These are phyloP conservation scores for Penicillium glabrum DNA, from an alignment of 2,329 filamentous ascomycete genomes.

Conservation along the genomic window DNA sequence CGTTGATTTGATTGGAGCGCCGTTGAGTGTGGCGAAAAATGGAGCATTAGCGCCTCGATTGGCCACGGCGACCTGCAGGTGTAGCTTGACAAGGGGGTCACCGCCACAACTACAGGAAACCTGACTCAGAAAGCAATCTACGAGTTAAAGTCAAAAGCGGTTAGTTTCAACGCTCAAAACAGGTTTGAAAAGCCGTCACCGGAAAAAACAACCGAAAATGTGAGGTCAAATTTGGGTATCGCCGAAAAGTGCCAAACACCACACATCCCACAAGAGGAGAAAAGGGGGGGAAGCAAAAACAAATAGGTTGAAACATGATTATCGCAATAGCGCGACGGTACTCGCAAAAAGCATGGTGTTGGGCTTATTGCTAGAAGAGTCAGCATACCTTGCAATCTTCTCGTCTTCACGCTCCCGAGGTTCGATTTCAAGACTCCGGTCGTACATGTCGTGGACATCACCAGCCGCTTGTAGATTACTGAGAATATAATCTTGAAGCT, in stretches of 20 bases:
- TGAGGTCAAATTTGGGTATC: conserved; percentile 33
- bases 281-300: conserved; percentile 10
- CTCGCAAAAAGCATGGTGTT: conserved; percentile 35
- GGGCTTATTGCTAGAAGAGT: conserved; percentile 30
- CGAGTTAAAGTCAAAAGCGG: conserved; percentile 29
- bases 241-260: conserved; percentile 24
- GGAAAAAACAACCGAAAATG: conserved; percentile 6
- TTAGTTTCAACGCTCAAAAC: conserved; percentile 32
- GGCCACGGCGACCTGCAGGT: conserved; percentile 17
- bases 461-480: conserved; percentile 94
- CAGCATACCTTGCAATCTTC: conserved; percentile 92
- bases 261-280: conserved; percentile 10
- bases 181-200: conserved; percentile 11
- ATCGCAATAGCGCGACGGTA: conserved; percentile 34
- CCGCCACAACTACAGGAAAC: conserved; percentile 42
- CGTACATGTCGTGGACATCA: conserved; percentile 99
- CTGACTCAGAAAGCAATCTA: conserved; percentile 51
- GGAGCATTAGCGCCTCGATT: conserved; percentile 9
- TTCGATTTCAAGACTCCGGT: conserved; percentile 90
- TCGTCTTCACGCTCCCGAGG: conserved; percentile 96
- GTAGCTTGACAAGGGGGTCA: conserved; percentile 22
- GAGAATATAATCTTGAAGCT: conserved; percentile 94
- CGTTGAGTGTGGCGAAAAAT: conserved; percentile 11
- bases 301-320: conserved; percentile 13
- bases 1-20: conserved; percentile 15